Conservation (phyloP, 2,329 filamentous ascomycete genomes). For the Kalmusia sp. region DNA sequence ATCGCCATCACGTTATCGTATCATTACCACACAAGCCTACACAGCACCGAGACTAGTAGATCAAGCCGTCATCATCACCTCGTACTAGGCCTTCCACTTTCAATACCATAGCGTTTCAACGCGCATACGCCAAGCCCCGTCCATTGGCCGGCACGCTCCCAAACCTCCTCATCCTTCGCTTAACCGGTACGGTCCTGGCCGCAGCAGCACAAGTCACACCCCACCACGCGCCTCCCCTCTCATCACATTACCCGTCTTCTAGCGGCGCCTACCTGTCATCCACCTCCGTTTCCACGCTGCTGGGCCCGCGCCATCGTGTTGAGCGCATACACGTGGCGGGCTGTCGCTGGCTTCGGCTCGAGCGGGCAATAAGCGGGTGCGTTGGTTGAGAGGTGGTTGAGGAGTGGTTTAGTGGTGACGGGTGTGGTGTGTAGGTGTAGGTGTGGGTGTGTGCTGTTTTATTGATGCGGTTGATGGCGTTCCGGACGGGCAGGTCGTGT, state of each 20-base stretch:
- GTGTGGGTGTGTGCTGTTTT: not conserved
- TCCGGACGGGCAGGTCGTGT: too few species aligned
- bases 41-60: conserved; percentile 27
- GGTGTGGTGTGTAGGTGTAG: not conserved
- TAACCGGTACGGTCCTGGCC: conserved; percentile 41
- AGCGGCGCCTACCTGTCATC: conserved; percentile 31
- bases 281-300: conserved; percentile 23
- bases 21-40: conserved; percentile 15
- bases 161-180: conserved; percentile 36
- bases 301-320: conserved; percentile 22
- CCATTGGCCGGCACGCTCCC: conserved; percentile 32
- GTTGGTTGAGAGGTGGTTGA: conserved; percentile 18
- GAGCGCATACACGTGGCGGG: conserved; percentile 46
- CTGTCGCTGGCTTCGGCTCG: conserved; percentile 36
- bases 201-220: conserved; percentile 42
- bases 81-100: conserved; percentile 13
- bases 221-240: conserved; percentile 15
- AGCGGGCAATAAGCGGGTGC: conserved; percentile 26
- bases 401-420: not conserved
- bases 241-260: conserved; percentile 29
- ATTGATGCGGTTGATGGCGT: too few species aligned
- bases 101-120: conserved; percentile 40
- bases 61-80: conserved; percentile 28
- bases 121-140: conserved; percentile 37
- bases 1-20: conserved; percentile 21